Percentiles rank a stretch among this genome's conserved stretches.
Evolutionary conservation across 345 rosid genomes (phyloP).

Genomic region (Corymbia maculata): DNA sequence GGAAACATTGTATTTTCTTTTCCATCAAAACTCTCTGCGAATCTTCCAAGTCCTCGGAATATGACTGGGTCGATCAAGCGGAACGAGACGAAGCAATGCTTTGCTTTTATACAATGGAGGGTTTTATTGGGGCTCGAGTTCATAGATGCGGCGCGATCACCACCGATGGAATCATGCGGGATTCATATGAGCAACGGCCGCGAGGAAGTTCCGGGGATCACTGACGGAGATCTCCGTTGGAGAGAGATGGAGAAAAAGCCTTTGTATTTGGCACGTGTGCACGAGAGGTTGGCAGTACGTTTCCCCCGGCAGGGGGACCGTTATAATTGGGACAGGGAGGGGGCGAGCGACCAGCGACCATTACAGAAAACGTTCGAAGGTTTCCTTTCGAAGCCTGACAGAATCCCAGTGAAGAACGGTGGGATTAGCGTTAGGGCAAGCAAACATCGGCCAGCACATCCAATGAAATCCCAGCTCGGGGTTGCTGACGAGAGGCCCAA

Average conservation of each 20-base stretch:
- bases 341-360: neutral
- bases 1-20: too few species aligned
- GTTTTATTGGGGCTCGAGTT: neutral
- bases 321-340: neutral
- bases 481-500: neutral
- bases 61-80: neutral
- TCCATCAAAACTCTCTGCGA: too few species aligned
- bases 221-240: neutral
- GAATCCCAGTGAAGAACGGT: neutral
- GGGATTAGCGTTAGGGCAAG: neutral
- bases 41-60: neutral
- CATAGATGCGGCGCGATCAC: fast-evolving
- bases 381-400: neutral
- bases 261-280: neutral
- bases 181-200: fast-evolving
- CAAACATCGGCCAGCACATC: neutral
- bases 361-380: neutral
- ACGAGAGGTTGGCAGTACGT: neutral
- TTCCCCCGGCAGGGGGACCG: neutral
- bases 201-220: too few species aligned
- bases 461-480: neutral
- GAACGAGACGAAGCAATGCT: neutral
- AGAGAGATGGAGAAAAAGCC: neutral
- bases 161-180: neutral
- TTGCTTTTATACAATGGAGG: fast-evolving